These are phyloP conservation scores for Mrakia gelida DNA, from an alignment of 768 basidiomycete species.

Conservation along the genomic window DNA sequence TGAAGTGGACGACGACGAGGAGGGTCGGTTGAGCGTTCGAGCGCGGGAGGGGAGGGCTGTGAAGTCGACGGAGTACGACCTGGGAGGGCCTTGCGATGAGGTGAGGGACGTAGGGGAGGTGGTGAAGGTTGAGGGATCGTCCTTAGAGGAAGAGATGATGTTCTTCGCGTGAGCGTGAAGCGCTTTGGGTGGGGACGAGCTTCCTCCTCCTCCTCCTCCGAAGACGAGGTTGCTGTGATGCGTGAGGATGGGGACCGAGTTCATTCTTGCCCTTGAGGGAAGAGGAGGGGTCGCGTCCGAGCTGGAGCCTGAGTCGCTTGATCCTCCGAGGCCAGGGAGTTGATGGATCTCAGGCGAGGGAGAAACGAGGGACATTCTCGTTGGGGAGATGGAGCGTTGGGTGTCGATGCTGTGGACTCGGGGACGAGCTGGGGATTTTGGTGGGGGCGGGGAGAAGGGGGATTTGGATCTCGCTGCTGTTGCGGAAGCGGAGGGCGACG, in stretches of 20 bases:
- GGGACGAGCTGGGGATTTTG: not conserved
- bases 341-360: not conserved
- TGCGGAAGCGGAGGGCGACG: not conserved
- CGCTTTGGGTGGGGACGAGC: not conserved
- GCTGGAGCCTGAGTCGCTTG: slow-evolving; percentile 25
- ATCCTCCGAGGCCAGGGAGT: slow-evolving; percentile 14
- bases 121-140: too few relatives aligned
- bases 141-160: too few relatives aligned
- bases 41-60: not conserved
- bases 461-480: not conserved
- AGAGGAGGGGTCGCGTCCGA: slow-evolving; percentile 29
- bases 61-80: slow-evolving; percentile 21
- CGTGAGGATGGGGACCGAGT: not conserved
- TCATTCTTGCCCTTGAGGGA: not conserved
- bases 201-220: not conserved
- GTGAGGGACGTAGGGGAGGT: not conserved
- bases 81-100: not conserved
- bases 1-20: not conserved
- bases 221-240: not conserved
- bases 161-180: not conserved
- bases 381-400: not conserved
- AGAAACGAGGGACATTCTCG: not conserved
- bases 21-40: not conserved
- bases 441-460: not conserved
- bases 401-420: not conserved